Conservation (phyloP, 176 grass and related monocot species). For the Carex littledalei region DNA sequence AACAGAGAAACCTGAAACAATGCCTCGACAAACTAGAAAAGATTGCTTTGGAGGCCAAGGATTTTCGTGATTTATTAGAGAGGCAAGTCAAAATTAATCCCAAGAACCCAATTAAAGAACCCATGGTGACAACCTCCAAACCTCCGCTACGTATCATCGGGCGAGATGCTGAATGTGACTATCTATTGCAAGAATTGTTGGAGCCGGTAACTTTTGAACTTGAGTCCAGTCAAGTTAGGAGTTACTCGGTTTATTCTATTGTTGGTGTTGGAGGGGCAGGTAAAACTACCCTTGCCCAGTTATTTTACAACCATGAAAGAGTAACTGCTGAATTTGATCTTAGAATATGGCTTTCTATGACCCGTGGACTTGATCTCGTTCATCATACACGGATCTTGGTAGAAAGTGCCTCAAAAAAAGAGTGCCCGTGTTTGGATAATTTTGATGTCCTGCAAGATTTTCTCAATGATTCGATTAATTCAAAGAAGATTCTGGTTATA, state of each 20-base stretch:
- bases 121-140: neutral
- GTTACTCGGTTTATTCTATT: neutral
- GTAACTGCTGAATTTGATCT: neutral
- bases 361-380: neutral
- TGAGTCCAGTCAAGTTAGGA: neutral
- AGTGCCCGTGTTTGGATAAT: neutral
- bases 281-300: neutral
- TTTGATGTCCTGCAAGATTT: neutral
- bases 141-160: neutral
- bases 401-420: neutral
- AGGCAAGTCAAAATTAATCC: neutral
- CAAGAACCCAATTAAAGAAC: neutral
- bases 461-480: neutral
- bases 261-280: conserved; percentile 4
- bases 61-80: neutral
- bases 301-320: neutral
- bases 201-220: neutral
- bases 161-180: neutral
- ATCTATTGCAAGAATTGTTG: neutral
- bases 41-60: neutral
- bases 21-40: neutral
- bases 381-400: neutral
- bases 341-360: conserved; percentile 13
- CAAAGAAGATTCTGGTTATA: neutral
- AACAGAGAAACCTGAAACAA: neutral